A percentile compares a stretch with the other conserved stretches of the same genome.
phyloP scores from a whole-genome alignment of 2,329 filamentous ascomycete species.

The Clonostachys byssicola region DNA sequence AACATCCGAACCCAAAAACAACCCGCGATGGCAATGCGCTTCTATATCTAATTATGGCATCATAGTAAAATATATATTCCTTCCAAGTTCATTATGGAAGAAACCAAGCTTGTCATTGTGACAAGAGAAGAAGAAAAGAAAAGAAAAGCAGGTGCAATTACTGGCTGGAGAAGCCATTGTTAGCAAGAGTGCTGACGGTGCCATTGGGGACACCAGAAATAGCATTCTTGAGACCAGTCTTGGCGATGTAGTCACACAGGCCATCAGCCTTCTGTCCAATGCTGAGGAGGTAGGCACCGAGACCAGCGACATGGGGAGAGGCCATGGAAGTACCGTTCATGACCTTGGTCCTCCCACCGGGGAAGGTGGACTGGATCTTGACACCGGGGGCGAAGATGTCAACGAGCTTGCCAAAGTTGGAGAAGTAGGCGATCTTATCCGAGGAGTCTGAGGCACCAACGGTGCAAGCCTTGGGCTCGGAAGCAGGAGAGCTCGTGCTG shows the following conservation, averaged over 20 bases:
- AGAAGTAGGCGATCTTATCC: conserved; percentile 37
- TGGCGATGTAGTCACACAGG: conserved; percentile 34
- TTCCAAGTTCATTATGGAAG: too few species aligned
- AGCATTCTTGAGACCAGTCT: conserved; percentile 30
- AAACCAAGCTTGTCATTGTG: too few species aligned
- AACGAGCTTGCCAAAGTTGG: conserved; percentile 44
- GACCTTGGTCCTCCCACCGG: conserved; percentile 35
- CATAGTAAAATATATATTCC: too few species aligned
- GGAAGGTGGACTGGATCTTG: conserved; percentile 36
- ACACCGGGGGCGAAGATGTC: conserved; percentile 47
- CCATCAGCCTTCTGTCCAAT: conserved; percentile 30
- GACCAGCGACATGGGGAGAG: conserved; percentile 56
- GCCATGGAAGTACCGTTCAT: conserved; percentile 53
- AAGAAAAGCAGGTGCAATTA: too few species aligned
- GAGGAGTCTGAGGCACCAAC: conserved; percentile 39
- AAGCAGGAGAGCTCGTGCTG: conserved; percentile 39
- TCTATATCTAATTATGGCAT: too few species aligned
- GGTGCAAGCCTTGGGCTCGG: conserved; percentile 42
- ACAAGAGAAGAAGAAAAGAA: too few species aligned
- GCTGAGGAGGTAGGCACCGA: conserved; percentile 57
- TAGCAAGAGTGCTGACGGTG: conserved; percentile 26
- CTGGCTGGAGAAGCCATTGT: conserved; percentile 14
- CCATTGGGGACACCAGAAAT: conserved; percentile 25
- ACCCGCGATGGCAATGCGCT: too few species aligned
- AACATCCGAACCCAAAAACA: too few species aligned